A percentile compares a stretch with the other conserved stretches of the same genome.
These are phyloP conservation scores for Epichloe brachyelytri DNA, from an alignment of 2,329 filamentous ascomycete genomes.

Conservation along the genomic window DNA sequence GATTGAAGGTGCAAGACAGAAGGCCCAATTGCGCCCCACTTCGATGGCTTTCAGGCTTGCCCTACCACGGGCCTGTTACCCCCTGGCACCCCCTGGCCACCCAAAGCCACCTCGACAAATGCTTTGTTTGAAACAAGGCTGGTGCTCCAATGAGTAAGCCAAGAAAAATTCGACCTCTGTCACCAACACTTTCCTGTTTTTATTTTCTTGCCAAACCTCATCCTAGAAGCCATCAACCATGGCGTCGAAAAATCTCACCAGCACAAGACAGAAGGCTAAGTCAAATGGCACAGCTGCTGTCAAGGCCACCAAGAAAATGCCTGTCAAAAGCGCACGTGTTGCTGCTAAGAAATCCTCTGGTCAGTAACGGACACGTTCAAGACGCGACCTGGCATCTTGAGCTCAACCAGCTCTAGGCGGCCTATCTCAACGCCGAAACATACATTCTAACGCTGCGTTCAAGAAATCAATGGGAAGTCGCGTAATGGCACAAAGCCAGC, in stretches of 20 bases:
- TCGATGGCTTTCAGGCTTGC: no score
- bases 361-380: slow-evolving; percentile 2
- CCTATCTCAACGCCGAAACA: neutral
- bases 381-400: neutral
- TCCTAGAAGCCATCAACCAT: neutral
- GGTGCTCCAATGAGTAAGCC: neutral
- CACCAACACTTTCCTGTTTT: neutral
- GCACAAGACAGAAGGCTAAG: slow-evolving; percentile 2
- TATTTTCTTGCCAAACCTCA: neutral
- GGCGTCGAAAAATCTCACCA: slow-evolving; percentile 5
- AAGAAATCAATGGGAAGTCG: slow-evolving; percentile 2
- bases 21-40: no score
- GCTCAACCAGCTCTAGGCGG: neutral
- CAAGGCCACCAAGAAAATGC: slow-evolving; percentile 2
- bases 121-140: no score
- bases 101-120: no score
- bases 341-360: slow-evolving; percentile 3
- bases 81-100: no score
- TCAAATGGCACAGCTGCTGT: neutral
- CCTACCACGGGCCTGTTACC: no score
- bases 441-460: neutral
- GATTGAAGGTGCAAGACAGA: no score
- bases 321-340: neutral
- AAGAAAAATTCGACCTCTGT: no score
- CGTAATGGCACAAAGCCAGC: neutral